Evolutionary conservation across 257 asterid genomes (phyloP).

Genomic region (Sherardia arvensis): DNA sequence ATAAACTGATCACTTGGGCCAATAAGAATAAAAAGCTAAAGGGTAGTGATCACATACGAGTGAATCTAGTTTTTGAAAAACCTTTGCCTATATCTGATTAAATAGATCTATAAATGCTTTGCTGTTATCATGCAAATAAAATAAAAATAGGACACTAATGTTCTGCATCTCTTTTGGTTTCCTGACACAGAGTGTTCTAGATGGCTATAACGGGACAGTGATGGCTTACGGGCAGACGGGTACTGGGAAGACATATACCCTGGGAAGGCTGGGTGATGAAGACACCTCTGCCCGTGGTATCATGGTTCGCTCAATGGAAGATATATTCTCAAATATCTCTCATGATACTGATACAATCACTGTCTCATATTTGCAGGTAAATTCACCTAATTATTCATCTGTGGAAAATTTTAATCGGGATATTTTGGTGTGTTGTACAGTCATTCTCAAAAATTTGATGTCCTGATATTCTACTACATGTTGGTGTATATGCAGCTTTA

Average conservation of each 20-base stretch:
- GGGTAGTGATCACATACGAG: background rate
- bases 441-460: background rate
- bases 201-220: conserved; percentile 97
- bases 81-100: background rate
- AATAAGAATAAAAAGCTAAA: background rate
- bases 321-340: conserved; percentile 74
- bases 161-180: background rate
- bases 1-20: background rate
- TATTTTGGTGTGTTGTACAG: background rate
- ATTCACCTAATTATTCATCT: conserved; percentile 1
- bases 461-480: conserved; percentile 14
- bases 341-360: conserved; percentile 68
- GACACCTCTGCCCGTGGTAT: conserved; percentile 98
- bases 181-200: conserved; percentile 74
- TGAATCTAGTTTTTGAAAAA: background rate
- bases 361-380: conserved; percentile 94
- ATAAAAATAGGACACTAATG: background rate
- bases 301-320: conserved; percentile 99
- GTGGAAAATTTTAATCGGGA: conserved; percentile 6
- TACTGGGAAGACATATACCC: conserved; percentile 96
- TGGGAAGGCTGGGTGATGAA: conserved; percentile 93
- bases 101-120: too few species aligned
- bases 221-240: conserved; percentile 99
- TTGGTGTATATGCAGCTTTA: conserved; percentile 58
- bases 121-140: background rate